Evolutionary conservation across 192 early-diverging fungal genomes (phyloP), one percentile per base, ranked within the genome.

Genomic region (Dissophora globulifera): DNA sequence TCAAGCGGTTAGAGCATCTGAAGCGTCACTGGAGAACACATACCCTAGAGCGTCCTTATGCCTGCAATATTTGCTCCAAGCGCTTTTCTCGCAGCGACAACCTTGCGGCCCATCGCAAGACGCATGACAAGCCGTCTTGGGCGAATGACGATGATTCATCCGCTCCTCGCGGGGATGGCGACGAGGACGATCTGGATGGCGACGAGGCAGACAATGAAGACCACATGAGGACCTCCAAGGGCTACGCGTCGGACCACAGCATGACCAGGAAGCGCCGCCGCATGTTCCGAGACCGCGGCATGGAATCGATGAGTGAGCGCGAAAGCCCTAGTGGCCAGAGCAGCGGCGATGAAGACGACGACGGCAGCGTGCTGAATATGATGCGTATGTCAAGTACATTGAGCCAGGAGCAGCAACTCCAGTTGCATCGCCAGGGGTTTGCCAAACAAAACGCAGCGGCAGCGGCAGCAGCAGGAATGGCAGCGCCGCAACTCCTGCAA

Each of bases 11-110:
- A 9, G 86, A 88, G 52, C 86, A 88, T 56, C 52, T 85, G 27
- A 85, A 86, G 46, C 81, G 86, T 23, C 86, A 88, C 56, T 74
- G 85, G 50, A 64, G 86, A 42, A 88, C 86, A 9, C 86, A 88
- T 56, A 88, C 86, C 2, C 70, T 86, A 56, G 86, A 88, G 59
- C 65, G 84, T 20, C 86, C 86, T 45, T 88, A 88, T 68, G 69
- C 78, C 5, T 88, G 86, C 56, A 59, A 32, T 17, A 59, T 82
- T 16, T 88, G 86, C 55, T 78, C 81, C 13, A 88, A 88, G 51
- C 69, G 80, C 10, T 88, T 88, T 54, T 88, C 86, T 15, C 56
- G 86, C 48, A 82, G 81, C 6, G 86, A 88, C 45, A 88, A 88
- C 47, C 61, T 88, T 42, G 81, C 86, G 30, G 84, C 85, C 31